Evolutionary conservation across 1,284 basidiomycete species (phyloP), one percentile per base, ranked within the genome.

Genomic region (Leccinum angustisporum): DNA sequence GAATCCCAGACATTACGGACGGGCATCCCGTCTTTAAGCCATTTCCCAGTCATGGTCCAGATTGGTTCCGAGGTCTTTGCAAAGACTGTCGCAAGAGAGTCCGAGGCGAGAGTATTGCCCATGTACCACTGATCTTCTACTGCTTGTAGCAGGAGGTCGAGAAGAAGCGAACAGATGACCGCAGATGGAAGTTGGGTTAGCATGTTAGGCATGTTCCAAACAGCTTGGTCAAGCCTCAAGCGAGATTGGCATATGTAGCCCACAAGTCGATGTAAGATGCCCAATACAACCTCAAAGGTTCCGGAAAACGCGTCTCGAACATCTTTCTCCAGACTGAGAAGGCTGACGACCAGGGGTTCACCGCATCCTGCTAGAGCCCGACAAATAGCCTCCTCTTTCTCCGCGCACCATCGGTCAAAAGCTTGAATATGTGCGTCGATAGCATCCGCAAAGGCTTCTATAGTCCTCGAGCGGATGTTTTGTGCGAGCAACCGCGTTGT

Each of bases 381-480:
- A 67, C 83, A 85, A 53, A 94, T 87, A 0, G 77, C 76, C 63
- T 87, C 83, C 74, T 95, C 93, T 54, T 79, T 80, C 2, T 75
- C 73, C 0, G 91, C 85, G 65, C 91, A 88, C 91, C 91, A 95
- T 4, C 67, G 67, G 61, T 90, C 83, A 61, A 93, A 85, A 0
- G 66, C 65, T 16, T 79, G 79, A 4, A 94, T 73, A 59, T 90
- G 82, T 8, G 73, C 64, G 54, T 87, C 85, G 52, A 93, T 76
- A 0, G 90, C 90, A 61, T 92, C 91, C 0, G 88, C 85, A 70
- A 94, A 94, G 0, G 94, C 93, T 70, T 94, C 90, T 13, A 88
- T 76, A 0, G 91, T 94, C 48, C 83, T 84, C 2, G 85, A 86
- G 11, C 59, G 70, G 48, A 65, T 63, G 51, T 52, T 67, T 50